phyloP scores from a whole-genome alignment of 2,329 filamentous ascomycete genomes.

The Phyllosticta paracitricarpa region DNA sequence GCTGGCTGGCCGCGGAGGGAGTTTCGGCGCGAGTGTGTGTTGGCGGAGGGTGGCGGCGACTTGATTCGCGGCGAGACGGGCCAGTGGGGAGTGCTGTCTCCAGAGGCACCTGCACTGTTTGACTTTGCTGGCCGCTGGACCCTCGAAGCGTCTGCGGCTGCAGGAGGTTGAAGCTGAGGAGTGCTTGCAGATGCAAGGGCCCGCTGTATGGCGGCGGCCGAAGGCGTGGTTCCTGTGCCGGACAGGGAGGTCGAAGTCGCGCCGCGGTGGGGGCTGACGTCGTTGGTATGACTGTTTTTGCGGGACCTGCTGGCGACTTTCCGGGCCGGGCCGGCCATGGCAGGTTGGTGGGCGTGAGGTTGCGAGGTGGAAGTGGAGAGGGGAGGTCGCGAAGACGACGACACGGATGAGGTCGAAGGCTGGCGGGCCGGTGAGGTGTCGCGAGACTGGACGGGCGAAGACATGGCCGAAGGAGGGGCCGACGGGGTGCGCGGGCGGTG shows the following conservation, averaged over 20 bases:
- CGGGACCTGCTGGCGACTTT: constrained; percentile 28
- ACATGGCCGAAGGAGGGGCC: constrained; percentile 24
- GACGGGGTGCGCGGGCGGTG: background rate
- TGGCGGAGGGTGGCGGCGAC: constrained; percentile 56
- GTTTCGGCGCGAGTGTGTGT: constrained; percentile 33
- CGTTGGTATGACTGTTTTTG: constrained; percentile 32
- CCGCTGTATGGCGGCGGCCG: constrained; percentile 54
- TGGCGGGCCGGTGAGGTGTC: constrained; percentile 36
- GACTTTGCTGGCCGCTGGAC: constrained; percentile 55
- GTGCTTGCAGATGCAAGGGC: constrained; percentile 59
- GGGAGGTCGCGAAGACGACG: background rate
- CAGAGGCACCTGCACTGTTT: constrained; percentile 38
- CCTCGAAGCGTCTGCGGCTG: constrained; percentile 52
- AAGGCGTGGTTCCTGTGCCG: constrained; percentile 38
- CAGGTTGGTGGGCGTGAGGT: constrained; percentile 9
- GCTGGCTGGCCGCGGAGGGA: constrained; percentile 28
- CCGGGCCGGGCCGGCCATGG: constrained; percentile 5
- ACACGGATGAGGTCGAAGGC: background rate
- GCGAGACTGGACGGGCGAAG: constrained; percentile 37
- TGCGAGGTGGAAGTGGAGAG: background rate
- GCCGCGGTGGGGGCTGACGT: constrained; percentile 30
- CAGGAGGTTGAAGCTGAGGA: constrained; percentile 52
- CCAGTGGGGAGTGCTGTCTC: constrained; percentile 54
- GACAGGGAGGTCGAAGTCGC: constrained; percentile 21
- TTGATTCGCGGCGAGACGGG: constrained; percentile 67